A percentile compares a stretch with the other conserved stretches of the same genome.
Conservation (phyloP, 805 yeast genomes). For the Geotrichum ghanense region DNA sequence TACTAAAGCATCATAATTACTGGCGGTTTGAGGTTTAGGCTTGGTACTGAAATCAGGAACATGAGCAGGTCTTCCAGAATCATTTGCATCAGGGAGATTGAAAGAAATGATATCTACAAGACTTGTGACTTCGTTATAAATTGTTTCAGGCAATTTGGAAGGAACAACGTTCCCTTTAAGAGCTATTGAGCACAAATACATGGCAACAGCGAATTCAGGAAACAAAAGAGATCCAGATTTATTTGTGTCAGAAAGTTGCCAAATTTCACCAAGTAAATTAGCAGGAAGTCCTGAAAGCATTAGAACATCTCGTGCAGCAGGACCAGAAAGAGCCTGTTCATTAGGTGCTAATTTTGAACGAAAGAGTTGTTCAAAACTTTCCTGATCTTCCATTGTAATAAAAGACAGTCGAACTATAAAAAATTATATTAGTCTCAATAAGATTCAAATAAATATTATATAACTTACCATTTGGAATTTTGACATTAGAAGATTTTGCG, state of each 20-base stretch:
- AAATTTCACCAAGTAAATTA: constrained; percentile 65
- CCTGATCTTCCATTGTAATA: constrained; percentile 75
- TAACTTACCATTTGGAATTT: constrained; percentile 20
- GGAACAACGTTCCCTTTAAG: constrained; percentile 76
- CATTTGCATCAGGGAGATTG: constrained; percentile 47
- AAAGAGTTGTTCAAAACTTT: constrained; percentile 75
- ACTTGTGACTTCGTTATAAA: constrained; percentile 74
- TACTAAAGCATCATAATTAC: background rate
- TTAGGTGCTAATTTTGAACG: constrained; percentile 57
- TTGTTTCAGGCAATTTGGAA: constrained; percentile 51
- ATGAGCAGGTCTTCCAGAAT: constrained; percentile 13
- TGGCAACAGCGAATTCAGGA: constrained; percentile 89
- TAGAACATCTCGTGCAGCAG: constrained; percentile 66
- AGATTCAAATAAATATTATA: background rate
- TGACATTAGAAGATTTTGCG: constrained; percentile 8
- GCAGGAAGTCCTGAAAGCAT: constrained; percentile 72
- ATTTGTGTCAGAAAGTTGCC: constrained; percentile 86
- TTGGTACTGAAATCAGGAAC: constrained; percentile 16
- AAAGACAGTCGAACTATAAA: constrained; percentile 60
- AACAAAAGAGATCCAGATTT: constrained; percentile 76
- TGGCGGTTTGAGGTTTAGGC: background rate
- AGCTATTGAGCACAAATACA: constrained; percentile 73
- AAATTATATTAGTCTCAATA: background rate
- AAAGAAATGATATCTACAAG: constrained; percentile 84
- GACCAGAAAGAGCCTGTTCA: constrained; percentile 43